Evolutionary conservation across 352 stramenopile species (phyloP).

Genomic region (Phytophthora hybrid): DNA sequence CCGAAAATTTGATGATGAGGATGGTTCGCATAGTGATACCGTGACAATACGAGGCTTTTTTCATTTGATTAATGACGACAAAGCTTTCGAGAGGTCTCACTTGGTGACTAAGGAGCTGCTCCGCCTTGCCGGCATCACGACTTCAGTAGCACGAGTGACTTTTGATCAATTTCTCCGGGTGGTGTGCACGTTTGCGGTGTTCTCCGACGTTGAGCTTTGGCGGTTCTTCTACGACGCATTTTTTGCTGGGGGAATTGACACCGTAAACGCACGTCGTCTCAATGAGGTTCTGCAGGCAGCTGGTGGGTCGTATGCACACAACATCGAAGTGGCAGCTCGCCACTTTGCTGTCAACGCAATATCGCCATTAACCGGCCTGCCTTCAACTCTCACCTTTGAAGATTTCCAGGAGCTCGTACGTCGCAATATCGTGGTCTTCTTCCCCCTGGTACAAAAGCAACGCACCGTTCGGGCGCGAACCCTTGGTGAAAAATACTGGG

Average conservation of each 20-base stretch:
- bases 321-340: constrained; percentile 55
- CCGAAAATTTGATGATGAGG: constrained; percentile 52
- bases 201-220: constrained; percentile 56
- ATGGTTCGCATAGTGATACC: constrained; percentile 39
- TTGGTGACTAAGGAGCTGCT: constrained; percentile 56
- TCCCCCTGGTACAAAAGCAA: constrained; percentile 61
- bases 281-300: constrained; percentile 53
- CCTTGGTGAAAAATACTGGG: constrained; percentile 62
- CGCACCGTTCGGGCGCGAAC: constrained; percentile 46
- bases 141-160: constrained; percentile 39
- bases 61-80: constrained; percentile 57
- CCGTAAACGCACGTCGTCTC: constrained; percentile 46
- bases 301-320: constrained; percentile 50
- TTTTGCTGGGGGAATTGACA: constrained; percentile 39
- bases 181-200: constrained; percentile 59
- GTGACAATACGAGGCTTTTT: constrained; percentile 61
- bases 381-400: constrained; percentile 46
- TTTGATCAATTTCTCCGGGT: constrained; percentile 67
- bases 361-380: constrained; percentile 28
- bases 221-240: constrained; percentile 72
- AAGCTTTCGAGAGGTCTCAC: constrained; percentile 47
- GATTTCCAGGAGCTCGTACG: constrained; percentile 63
- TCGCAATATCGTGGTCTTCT: constrained; percentile 62
- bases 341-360: constrained; percentile 41
- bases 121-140: constrained; percentile 38